Conservation (phyloP, 805 yeast genomes). For the Teunomyces stri region DNA sequence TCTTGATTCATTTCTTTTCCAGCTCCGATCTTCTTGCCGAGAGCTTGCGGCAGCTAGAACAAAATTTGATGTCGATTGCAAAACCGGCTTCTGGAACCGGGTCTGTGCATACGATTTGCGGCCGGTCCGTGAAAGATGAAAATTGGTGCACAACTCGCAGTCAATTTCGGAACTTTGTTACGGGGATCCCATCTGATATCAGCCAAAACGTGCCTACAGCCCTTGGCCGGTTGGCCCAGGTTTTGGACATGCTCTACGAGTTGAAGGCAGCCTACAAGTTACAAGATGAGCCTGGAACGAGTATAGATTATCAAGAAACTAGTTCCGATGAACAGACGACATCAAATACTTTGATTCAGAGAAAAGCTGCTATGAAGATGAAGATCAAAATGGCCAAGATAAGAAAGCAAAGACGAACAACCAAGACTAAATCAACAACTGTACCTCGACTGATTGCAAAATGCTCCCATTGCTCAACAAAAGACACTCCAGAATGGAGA, state of each 20-base stretch:
- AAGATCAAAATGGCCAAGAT: conserved; percentile 1
- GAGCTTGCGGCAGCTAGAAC: not conserved
- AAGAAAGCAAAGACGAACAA: not conserved
- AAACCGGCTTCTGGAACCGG: not conserved
- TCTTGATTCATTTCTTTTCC: not conserved
- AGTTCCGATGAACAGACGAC: not conserved
- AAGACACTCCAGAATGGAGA: conserved; percentile 90
- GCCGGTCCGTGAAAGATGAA: not conserved
- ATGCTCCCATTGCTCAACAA: conserved; percentile 62
- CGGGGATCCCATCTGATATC: not conserved
- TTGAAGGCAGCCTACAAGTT: not conserved
- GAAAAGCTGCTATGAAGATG: not conserved
- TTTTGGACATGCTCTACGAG: not conserved
- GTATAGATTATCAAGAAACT: not conserved
- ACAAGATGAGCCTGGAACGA: not conserved
- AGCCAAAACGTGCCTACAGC: not conserved
- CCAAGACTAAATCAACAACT: not conserved
- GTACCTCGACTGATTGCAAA: not conserved
- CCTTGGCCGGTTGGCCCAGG: conserved; percentile 1
- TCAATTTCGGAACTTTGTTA: not conserved
- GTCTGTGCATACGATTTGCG: not conserved
- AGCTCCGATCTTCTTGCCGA: conserved; percentile 2
- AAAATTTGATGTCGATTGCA: not conserved
- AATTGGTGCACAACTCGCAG: not conserved
- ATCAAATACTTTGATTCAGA: not conserved